Percentiles rank a stretch among this genome's conserved stretches.
phyloP scores from a whole-genome alignment of 2,329 filamentous ascomycete species.

The Pezizomycotina sp. region DNA sequence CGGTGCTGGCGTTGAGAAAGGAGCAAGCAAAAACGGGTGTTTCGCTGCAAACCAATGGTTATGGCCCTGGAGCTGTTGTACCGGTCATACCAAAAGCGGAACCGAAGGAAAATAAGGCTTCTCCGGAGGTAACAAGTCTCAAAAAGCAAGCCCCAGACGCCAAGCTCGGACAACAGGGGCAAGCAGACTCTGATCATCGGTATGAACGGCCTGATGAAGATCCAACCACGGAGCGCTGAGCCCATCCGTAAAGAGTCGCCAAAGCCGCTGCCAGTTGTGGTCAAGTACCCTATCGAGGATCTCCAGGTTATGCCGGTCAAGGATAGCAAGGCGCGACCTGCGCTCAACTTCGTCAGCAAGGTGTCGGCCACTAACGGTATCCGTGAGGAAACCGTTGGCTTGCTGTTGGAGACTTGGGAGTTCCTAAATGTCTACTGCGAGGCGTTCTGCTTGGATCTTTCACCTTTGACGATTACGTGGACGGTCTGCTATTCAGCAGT shows the following conservation, averaged over 20 bases:
- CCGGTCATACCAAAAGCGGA: slow-evolving; percentile 7
- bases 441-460: slow-evolving; percentile 89
- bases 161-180: too few species aligned
- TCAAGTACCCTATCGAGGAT: slow-evolving; percentile 94
- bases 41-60: slow-evolving; percentile 15
- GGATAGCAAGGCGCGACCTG: slow-evolving; percentile 47
- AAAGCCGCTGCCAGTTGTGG: slow-evolving; percentile 50
- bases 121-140: too few species aligned
- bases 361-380: slow-evolving; percentile 43
- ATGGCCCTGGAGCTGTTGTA: slow-evolving; percentile 13
- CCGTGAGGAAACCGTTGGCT: slow-evolving; percentile 68
- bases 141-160: slow-evolving; percentile 11
- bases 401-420: slow-evolving; percentile 82
- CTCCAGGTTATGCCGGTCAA: slow-evolving; percentile 59
- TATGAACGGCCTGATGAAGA: slow-evolving; percentile 8
- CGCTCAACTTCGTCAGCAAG: slow-evolving; percentile 58
- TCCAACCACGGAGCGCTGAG: too few species aligned
- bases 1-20: slow-evolving; percentile 49
- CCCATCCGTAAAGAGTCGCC: slow-evolving; percentile 29
- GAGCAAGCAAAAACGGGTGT: slow-evolving; percentile 27
- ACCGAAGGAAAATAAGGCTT: slow-evolving; percentile 11
- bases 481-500: slow-evolving; percentile 65
- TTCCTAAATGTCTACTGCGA: slow-evolving; percentile 97
- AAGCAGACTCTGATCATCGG: slow-evolving; percentile 6
- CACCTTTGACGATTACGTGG: slow-evolving; percentile 88